A percentile compares a stretch with the other conserved stretches of the same genome.
phyloP scores from a whole-genome alignment of 805 yeast species.

The Wickerhamomyces chaumierensis region DNA sequence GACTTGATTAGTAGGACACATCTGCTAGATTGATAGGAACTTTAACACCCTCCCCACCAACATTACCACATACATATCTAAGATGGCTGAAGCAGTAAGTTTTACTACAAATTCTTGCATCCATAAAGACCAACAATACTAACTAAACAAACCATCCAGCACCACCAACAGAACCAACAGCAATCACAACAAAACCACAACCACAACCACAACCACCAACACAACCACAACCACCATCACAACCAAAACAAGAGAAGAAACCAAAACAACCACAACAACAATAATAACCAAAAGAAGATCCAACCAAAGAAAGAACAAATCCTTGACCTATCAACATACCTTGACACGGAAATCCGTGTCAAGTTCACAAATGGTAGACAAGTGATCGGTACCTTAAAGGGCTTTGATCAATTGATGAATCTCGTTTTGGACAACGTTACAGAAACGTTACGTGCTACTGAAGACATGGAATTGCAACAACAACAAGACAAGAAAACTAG shows the following conservation, averaged over 20 bases:
- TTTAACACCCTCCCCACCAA: too few relatives aligned
- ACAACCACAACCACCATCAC: slow-evolving; percentile 10
- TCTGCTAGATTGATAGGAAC: too few relatives aligned
- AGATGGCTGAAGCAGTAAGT: slow-evolving; percentile 5
- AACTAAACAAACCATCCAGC: neutral
- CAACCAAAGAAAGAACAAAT: slow-evolving; percentile 84
- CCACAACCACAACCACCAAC: slow-evolving; percentile 9
- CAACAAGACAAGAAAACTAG: slow-evolving; percentile 42
- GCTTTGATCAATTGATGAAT: slow-evolving; percentile 75
- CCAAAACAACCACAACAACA: slow-evolving; percentile 11
- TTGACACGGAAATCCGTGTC: slow-evolving; percentile 63
- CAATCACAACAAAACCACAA: slow-evolving; percentile 9
- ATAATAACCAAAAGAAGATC: slow-evolving; percentile 33
- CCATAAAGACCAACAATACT: too few relatives aligned
- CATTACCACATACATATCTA: too few relatives aligned
- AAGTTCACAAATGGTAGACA: slow-evolving; percentile 81
- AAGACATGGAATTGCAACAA: slow-evolving; percentile 30
- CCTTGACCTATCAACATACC: slow-evolving; percentile 65
- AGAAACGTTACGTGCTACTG: slow-evolving; percentile 59
- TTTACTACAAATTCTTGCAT: too few relatives aligned
- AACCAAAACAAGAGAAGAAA: slow-evolving; percentile 9
- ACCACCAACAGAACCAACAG: slow-evolving; percentile 1
- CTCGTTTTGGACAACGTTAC: slow-evolving; percentile 59
- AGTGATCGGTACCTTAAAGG: slow-evolving; percentile 40
- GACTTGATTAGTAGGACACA: too few relatives aligned